Evolutionary conservation across 2,329 filamentous ascomycete species (phyloP), one percentile per base, ranked within the genome.

Genomic region (Pyricularia sp.): DNA sequence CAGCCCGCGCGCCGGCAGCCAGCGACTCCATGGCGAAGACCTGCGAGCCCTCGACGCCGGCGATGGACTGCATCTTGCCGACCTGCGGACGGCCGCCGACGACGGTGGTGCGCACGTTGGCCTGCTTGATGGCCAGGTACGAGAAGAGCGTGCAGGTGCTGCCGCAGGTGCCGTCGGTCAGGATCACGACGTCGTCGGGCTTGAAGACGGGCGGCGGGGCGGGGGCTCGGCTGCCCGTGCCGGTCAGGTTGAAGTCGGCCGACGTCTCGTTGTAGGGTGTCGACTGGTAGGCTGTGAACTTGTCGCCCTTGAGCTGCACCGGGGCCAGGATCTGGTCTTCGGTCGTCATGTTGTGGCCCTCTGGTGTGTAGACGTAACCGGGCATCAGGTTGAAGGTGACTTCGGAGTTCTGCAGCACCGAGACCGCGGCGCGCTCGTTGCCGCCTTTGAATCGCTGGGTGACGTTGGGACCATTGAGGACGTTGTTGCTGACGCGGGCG

Each of bases 21-120:
- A 80, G 73, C 33, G 76, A 73, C 33, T 73, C 69, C 58, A 80
- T 72, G 50, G 68, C 69, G 69, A 79, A 77, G 84, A 63, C 69
- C 72, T 73, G 72, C 9, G 78, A 79, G 36, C 89, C 89, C 73
- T 89, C 88, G 65, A 87, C 83, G n/a, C 88, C 89, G n/a, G 88
- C 88, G 23, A 90, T 81, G 4, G 82, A 83, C 78, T 90, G 87
- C 79, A 89, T 90, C 0, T 84, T 82, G 0, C 78, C 78, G 0
- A 80, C 73, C 12, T 78, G 77, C 0, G 88, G 84, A 0, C 86
- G 84, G 1, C 90, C 90, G 11, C 90, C 89, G n/a, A 89, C 80
- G 1, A 82, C 82, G 30, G 90, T 81, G 69, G 82, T 84, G 73
- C 83, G 84, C 1, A 89, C 84, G n/a, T 84, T 83, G 28, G 69